These are phyloP conservation scores for Backusella macrospora DNA, from an alignment of 192 early-diverging fungal genomes.

Conservation along the genomic window DNA sequence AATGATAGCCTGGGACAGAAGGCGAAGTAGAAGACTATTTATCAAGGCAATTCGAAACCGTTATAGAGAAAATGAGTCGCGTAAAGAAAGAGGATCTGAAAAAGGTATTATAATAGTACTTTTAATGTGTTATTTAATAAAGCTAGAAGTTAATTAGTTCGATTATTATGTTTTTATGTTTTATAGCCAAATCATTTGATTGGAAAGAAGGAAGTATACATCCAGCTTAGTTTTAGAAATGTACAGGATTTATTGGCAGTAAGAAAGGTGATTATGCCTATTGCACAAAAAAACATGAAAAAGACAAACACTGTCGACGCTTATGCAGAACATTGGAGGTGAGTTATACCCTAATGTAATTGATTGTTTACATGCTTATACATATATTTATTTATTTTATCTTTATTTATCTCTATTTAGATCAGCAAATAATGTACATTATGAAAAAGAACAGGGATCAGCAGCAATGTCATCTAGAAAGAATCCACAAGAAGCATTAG, in stretches of 20 bases:
- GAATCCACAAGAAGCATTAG: constrained; percentile 56
- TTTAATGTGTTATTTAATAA: neutral
- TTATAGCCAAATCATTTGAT: constrained; percentile 86
- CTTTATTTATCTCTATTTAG: constrained; percentile 7
- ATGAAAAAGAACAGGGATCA: constrained; percentile 20
- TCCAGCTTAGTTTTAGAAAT: constrained; percentile 87
- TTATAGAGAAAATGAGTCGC: constrained; percentile 63
- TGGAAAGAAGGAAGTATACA: constrained; percentile 65
- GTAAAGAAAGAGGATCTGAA: constrained; percentile 84
- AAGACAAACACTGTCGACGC: constrained; percentile 62
- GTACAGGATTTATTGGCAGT: constrained; percentile 78
- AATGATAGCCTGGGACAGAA: constrained; percentile 64
- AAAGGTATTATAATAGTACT: constrained; percentile 51
- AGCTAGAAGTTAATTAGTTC: too few species aligned
- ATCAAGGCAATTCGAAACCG: constrained; percentile 65
- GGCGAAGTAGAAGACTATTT: constrained; percentile 87
- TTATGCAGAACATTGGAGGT: constrained; percentile 74
- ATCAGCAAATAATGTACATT: constrained; percentile 26
- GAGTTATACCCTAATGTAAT: constrained; percentile 9
- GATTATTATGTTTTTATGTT: neutral
- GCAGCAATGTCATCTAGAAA: constrained; percentile 35
- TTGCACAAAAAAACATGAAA: constrained; percentile 69
- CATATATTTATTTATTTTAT: neutral
- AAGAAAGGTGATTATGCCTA: constrained; percentile 70
- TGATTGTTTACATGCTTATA: neutral